Base-by-base conservation (phyloP, 257 asterid genomes). In the Apocynum venetum region DNA sequence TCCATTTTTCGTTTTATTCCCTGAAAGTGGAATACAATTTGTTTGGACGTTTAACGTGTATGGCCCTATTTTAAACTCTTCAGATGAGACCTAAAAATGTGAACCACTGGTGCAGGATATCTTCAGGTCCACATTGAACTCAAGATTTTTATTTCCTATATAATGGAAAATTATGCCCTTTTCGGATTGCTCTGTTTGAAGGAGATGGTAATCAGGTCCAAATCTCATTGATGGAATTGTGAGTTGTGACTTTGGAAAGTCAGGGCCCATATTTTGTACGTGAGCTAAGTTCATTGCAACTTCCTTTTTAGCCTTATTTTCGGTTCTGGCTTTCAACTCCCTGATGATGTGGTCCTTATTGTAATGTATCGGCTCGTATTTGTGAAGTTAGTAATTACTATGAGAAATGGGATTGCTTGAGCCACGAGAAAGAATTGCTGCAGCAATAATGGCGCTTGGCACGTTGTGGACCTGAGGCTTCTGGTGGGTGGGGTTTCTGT, bases 401-500 rank as follows among this genome's bases (percentile, higher is more conserved):
- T 8, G 43, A 64, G 70, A n/a, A 43, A 17, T 8, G 19, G 51
- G 51, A 56, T 61, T 68, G 25, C 70, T 66, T 48, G 8, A 13
- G 47, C 69, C 60, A 55, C 7, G 61, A 53, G 59, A 53, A 53
- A 53, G 59, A 56, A 41, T 46, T 36, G n/a, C 17, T 19, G 25
- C 0, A 43, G 36, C 74, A 53, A 40, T 68, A 40, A 12, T 53
- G 49, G 20, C 38, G 20, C 49, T 71, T 19, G 25, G 53, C 52
- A 64, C 12, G 41, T 56, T 77, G 80, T 67, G 81, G 82, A 72
- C 74, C 53, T 51, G 72, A 40, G 76, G 48, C 44, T 61, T 72
- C 73, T 67, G 73, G 68, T 8, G 19, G 81, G 41, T 56, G 76
- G 72, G 75, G 44, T 60, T 71, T 15, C 44, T 36, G n/a, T 38